Percentiles rank a stretch among this genome's conserved stretches.
Conservation (phyloP, 129 eudicot species). For the Helianthus tuberosus region DNA sequence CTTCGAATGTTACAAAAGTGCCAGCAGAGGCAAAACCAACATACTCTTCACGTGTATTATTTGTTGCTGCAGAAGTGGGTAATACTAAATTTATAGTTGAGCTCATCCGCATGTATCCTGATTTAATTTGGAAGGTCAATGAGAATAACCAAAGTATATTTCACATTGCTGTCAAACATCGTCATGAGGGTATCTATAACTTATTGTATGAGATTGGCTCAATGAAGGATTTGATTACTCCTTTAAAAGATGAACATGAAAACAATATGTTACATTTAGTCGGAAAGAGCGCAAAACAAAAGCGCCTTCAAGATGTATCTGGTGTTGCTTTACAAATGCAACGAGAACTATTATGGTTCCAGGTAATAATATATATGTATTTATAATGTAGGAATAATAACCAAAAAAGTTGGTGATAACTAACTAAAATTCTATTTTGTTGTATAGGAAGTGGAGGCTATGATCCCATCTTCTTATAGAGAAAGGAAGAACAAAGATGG, state of each 20-base stretch:
- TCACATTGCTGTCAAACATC: slow-evolving; percentile 57
- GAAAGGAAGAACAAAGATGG: slow-evolving; percentile 44
- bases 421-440: neutral
- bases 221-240: slow-evolving; percentile 46
- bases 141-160: slow-evolving; percentile 52
- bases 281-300: slow-evolving; percentile 39
- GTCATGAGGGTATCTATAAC: slow-evolving; percentile 51
- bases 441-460: slow-evolving; percentile 48
- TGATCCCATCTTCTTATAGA: slow-evolving; percentile 40
- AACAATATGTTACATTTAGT: slow-evolving; percentile 59
- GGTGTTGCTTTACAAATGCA: slow-evolving; percentile 65
- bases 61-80: slow-evolving; percentile 53
- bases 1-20: neutral
- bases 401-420: neutral
- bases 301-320: slow-evolving; percentile 42
- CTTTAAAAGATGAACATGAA: slow-evolving; percentile 34
- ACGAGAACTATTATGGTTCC: slow-evolving; percentile 55
- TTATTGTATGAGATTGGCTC: slow-evolving; percentile 52
- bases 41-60: slow-evolving; percentile 43
- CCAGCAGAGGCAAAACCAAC: slow-evolving; percentile 9
- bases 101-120: slow-evolving; percentile 52
- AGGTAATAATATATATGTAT: too few species aligned
- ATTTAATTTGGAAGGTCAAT: slow-evolving; percentile 60
- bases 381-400: slow-evolving; percentile 25
- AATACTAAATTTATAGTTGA: slow-evolving; percentile 46